Percentiles rank a stretch among this genome's conserved stretches.
Evolutionary conservation across 169 alveolate species (phyloP).

Genomic region (Babesia bovis): DNA sequence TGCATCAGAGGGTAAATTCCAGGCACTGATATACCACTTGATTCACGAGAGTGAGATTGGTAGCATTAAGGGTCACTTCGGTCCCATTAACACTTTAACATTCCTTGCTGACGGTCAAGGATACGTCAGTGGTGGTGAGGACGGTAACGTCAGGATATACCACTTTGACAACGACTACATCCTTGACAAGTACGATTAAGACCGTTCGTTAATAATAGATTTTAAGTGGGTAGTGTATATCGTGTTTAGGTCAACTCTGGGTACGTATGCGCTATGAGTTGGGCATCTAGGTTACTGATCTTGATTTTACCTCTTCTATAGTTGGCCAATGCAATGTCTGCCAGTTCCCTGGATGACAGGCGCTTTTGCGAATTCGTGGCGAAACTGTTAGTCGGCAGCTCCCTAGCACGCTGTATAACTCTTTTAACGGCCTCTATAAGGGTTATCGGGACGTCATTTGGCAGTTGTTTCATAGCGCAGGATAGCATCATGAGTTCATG

Average conservation of each 20-base stretch:
- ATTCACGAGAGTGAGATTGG: constrained; percentile 90
- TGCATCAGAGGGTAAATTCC: constrained; percentile 93
- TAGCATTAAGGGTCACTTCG: constrained; percentile 93
- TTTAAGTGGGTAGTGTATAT: neutral
- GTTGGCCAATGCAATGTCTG: neutral
- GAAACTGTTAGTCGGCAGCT: neutral
- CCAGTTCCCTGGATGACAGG: neutral
- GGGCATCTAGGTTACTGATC: constrained; percentile 5
- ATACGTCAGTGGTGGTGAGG: constrained; percentile 94
- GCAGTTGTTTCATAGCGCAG: constrained; percentile 16
- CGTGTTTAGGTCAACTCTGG: no score
- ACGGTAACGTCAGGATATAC: constrained; percentile 91
- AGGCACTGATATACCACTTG: constrained; percentile 87
- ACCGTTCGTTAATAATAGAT: neutral
- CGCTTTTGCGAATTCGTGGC: neutral
- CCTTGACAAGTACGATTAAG: constrained; percentile 73
- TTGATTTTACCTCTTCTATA: neutral
- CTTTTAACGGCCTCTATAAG: neutral
- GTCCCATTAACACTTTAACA: constrained; percentile 91
- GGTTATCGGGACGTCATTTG: neutral
- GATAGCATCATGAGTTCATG: constrained; percentile 8
- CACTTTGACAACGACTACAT: constrained; percentile 90
- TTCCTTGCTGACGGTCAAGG: constrained; percentile 90
- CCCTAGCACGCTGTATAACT: constrained; percentile 2
- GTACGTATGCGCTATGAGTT: no score